These are phyloP conservation scores for Pyronema omphalodes DNA, from an alignment of 495 filamentous ascomycete species.

Conservation along the genomic window DNA sequence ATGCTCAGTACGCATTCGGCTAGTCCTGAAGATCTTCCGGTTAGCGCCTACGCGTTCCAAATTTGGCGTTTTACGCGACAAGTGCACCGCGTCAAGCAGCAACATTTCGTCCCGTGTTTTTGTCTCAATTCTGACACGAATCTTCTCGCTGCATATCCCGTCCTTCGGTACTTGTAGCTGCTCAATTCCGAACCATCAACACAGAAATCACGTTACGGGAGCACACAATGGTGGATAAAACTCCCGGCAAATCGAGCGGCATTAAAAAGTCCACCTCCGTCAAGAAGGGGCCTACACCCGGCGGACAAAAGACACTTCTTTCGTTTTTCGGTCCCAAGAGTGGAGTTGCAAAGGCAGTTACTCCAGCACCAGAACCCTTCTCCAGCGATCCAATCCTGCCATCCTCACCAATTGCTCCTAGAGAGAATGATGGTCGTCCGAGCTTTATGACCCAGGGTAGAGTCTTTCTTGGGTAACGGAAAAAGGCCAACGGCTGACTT, in stretches of 20 bases:
- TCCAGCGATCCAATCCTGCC: slow-evolving; percentile 11
- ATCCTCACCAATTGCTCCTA: slow-evolving; percentile 7
- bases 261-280: not conserved
- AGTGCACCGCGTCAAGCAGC: not conserved
- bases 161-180: not conserved
- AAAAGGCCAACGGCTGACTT: not conserved
- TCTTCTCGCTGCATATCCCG: not conserved
- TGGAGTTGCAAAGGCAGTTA: not conserved
- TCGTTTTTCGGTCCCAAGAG: slow-evolving; percentile 9
- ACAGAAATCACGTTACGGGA: not conserved
- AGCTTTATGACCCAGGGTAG: not conserved
- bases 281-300: slow-evolving; percentile 7
- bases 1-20: too few species aligned
- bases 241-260: not conserved
- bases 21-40: too few species aligned
- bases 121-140: not conserved
- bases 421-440: not conserved
- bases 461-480: not conserved
- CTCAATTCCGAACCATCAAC: not conserved
- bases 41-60: not conserved
- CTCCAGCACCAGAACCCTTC: slow-evolving; percentile 3
- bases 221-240: not conserved
- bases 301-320: slow-evolving; percentile 13
- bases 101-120: not conserved
- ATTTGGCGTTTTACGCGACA: not conserved